Conservation (phyloP, 1,284 basidiomycete species). For the Wallemia ichthyophaga region DNA sequence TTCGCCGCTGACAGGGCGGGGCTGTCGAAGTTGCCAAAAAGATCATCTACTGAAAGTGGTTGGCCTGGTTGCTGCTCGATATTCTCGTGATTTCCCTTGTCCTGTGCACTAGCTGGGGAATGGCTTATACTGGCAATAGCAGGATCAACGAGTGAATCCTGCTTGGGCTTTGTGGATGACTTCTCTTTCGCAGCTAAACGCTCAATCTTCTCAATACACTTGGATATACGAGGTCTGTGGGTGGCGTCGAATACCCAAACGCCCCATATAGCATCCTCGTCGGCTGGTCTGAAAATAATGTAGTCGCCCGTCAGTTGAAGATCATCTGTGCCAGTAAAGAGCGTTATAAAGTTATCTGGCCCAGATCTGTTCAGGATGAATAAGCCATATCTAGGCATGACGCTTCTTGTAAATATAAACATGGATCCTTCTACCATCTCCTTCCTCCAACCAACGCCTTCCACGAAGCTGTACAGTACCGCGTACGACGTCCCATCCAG, state of each 20-base stretch:
- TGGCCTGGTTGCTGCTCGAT: background rate
- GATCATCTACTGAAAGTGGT: background rate
- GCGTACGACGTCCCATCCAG: background rate
- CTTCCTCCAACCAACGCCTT: background rate
- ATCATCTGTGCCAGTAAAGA: background rate
- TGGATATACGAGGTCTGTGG: background rate
- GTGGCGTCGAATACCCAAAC: background rate
- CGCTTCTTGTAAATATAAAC: background rate
- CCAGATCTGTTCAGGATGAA: background rate
- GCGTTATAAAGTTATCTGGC: background rate
- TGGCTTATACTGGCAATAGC: background rate
- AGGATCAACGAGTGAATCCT: background rate
- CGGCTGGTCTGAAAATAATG: background rate
- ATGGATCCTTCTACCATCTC: background rate
- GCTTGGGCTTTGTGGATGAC: background rate
- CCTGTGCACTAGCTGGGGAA: background rate
- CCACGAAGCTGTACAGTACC: background rate
- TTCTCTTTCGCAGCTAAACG: background rate
- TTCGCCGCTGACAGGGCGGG: background rate
- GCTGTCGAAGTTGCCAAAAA: background rate
- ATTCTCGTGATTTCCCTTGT: too few relatives aligned
- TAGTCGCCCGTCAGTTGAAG: background rate
- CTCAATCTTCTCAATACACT: background rate
- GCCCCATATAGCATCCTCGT: background rate
- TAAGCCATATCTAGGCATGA: background rate